phyloP scores from a whole-genome alignment of 1,139 yeast genomes.

The Debaryomycetaceae sp. region DNA sequence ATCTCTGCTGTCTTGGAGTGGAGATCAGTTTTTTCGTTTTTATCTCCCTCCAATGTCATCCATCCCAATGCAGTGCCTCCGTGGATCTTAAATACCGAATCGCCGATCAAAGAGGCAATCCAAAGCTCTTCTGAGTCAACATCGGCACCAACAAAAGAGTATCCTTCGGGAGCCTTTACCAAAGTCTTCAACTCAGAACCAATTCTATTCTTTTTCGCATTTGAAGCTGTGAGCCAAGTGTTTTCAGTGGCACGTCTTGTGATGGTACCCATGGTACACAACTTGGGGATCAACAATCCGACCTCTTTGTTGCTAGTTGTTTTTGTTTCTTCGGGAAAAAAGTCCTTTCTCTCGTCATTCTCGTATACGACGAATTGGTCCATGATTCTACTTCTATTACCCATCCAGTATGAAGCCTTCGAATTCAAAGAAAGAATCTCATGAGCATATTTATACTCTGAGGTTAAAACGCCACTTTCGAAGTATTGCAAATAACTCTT shows the following conservation, averaged over 20 bases:
- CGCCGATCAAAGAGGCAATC: conserved; percentile 96
- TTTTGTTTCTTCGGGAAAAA: conserved; percentile 24
- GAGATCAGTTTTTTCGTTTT: conserved; percentile 84
- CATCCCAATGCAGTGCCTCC: conserved; percentile 98
- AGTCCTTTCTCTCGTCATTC: conserved; percentile 21
- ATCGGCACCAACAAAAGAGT: conserved; percentile 94
- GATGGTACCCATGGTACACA: conserved; percentile 93
- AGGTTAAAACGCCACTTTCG: conserved; percentile 69
- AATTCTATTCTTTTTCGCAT: conserved; percentile 77
- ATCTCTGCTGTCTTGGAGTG: conserved; percentile 94
- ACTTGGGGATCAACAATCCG: conserved; percentile 80
- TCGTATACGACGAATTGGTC: conserved; percentile 78
- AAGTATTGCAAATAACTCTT: conserved; percentile 70
- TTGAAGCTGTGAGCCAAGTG: conserved; percentile 96
- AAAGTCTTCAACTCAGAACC: conserved; percentile 93
- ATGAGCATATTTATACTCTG: conserved; percentile 69
- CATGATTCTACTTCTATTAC: conserved; percentile 78
- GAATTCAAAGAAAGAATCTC: conserved; percentile 76
- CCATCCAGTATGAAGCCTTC: conserved; percentile 89
- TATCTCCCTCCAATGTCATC: conserved; percentile 98
- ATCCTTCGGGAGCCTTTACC: conserved; percentile 84
- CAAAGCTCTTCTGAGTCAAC: conserved; percentile 98
- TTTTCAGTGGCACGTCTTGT: conserved; percentile 96
- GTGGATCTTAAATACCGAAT: conserved; percentile 80
- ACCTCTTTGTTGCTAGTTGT: conserved; percentile 24